Base-by-base conservation (phyloP, 1,284 basidiomycete species). In the Tremellales sp. region DNA sequence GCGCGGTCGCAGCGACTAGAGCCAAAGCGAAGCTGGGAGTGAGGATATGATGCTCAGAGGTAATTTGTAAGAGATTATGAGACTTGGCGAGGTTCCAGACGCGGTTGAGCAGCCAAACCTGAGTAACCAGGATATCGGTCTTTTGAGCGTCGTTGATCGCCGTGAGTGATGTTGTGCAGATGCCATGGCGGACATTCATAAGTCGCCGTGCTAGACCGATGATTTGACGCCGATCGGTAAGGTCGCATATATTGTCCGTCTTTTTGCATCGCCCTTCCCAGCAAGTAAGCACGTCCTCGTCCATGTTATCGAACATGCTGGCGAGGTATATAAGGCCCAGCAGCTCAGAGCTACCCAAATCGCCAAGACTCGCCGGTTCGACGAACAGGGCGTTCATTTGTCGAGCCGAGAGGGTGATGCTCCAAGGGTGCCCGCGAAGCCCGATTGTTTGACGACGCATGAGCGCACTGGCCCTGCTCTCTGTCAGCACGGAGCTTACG, bases 21-120 rank as follows among this genome's bases (percentile, higher is more conserved):
- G n/a, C n/a, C n/a, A n/a, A n/a, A n/a, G n/a, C n/a, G n/a, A n/a
- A n/a, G n/a, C n/a, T n/a, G n/a, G n/a, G n/a, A n/a, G n/a, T n/a
- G n/a, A n/a, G n/a, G n/a, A n/a, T n/a, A n/a, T n/a, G n/a, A n/a
- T n/a, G n/a, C n/a, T n/a, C n/a, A n/a, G n/a, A n/a, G n/a, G n/a
- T n/a, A n/a, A n/a, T n/a, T n/a, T n/a, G n/a, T n/a, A n/a, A n/a
- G n/a, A n/a, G n/a, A n/a, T n/a, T n/a, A n/a, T n/a, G n/a, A n/a
- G n/a, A n/a, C n/a, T n/a, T n/a, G 3, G 56, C 58, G 9, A 65
- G 29, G 10, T 50, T 34, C 63, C 63, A 65, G 13, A 65, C 43
- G 6, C 60, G 43, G 33, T 62, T 65, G 24, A 55, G 50, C n/a
- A 63, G 32, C 63, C 63, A 65, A 40, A 63, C 58, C 63, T 60